These are phyloP conservation scores for Naegleria fowleri DNA, from an alignment of 208 protist species.

Conservation along the genomic window DNA sequence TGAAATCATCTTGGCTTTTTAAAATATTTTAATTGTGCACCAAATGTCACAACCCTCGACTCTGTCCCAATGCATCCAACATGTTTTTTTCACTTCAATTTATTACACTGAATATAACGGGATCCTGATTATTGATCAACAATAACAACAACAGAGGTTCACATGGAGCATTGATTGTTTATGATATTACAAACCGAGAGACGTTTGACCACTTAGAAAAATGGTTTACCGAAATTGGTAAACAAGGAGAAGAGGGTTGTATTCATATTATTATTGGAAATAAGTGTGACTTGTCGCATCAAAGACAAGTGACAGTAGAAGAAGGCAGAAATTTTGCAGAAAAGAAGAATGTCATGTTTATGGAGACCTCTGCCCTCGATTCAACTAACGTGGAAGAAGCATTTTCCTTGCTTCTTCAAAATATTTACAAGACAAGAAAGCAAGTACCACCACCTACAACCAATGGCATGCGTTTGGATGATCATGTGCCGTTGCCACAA, in stretches of 20 bases:
- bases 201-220: slow-evolving; percentile 73
- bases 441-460: not conserved
- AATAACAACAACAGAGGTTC: slow-evolving; percentile 77
- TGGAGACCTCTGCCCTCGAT: slow-evolving; percentile 83
- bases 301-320: slow-evolving; percentile 50
- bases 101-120: too few species aligned
- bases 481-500: too few species aligned
- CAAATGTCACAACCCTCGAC: too few species aligned
- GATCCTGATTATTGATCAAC: too few species aligned
- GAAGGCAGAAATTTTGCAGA: slow-evolving; percentile 66
- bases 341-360: slow-evolving; percentile 69
- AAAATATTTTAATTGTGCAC: too few species aligned
- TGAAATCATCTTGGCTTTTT: too few species aligned
- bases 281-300: slow-evolving; percentile 51
- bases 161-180: slow-evolving; percentile 77
- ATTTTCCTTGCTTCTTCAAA: slow-evolving; percentile 75
- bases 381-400: slow-evolving; percentile 81
- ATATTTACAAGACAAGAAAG: slow-evolving; percentile 17
- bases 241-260: slow-evolving; percentile 54
- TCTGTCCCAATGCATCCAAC: too few species aligned
- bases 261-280: slow-evolving; percentile 83
- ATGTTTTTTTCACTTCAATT: too few species aligned
- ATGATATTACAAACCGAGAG: slow-evolving; percentile 76
- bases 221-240: slow-evolving; percentile 75
- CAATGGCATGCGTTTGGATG: not conserved